phyloP scores from a whole-genome alignment of 176 grass and related monocot genomes.

The Zizania latifolia region DNA sequence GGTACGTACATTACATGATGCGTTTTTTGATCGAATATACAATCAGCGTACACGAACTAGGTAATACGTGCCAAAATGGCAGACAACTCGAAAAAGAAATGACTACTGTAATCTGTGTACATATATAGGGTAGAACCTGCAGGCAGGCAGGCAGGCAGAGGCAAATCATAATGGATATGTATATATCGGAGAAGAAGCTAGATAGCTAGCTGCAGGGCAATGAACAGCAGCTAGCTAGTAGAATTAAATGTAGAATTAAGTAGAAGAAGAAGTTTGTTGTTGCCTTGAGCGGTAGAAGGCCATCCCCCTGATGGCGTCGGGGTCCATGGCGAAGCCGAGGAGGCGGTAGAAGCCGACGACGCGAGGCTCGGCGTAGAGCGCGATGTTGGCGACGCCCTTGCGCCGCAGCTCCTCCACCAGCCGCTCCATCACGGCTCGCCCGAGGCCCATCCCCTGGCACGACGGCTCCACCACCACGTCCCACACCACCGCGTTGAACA shows the following conservation, averaged over 20 bases:
- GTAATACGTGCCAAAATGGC: no score
- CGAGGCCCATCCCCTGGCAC: constrained; percentile 74
- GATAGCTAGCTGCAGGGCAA: no score
- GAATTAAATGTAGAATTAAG: no score
- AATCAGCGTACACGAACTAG: no score
- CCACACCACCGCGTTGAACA: constrained; percentile 97
- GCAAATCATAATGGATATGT: no score
- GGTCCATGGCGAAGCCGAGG: constrained; percentile 71
- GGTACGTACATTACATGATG: no score
- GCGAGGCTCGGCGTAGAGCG: constrained; percentile 68
- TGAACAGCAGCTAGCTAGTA: neutral
- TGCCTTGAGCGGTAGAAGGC: constrained; percentile 53
- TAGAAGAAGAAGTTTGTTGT: neutral
- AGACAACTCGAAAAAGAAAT: no score
- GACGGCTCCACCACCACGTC: constrained; percentile 88
- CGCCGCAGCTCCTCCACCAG: constrained; percentile 54
- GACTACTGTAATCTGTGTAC: no score
- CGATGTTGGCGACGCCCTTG: constrained; percentile 78
- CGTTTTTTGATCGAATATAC: no score
- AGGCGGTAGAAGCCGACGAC: constrained; percentile 77
- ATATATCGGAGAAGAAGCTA: no score
- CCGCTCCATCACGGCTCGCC: constrained; percentile 84
- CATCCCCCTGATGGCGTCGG: constrained; percentile 78
- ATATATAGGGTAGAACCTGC: no score
- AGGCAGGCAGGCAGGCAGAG: no score